Evolutionary conservation across 805 yeast species (phyloP).

Genomic region (Teunomyces atbi): DNA sequence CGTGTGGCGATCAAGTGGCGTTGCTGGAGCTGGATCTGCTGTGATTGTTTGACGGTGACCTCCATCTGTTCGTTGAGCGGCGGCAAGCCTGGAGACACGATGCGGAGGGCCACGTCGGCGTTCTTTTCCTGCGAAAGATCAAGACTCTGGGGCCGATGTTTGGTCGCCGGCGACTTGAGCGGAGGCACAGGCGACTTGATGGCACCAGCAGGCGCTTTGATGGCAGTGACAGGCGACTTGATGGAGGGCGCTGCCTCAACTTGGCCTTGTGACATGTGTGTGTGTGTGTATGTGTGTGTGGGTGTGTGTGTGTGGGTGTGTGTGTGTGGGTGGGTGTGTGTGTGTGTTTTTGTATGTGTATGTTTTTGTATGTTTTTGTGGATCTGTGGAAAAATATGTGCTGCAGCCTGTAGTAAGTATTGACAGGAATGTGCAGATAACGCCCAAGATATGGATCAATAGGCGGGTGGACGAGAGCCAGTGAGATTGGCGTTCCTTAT

Average conservation of each 20-base stretch:
- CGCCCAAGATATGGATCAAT: not conserved
- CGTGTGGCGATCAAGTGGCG: constrained; percentile 25
- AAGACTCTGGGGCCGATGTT: constrained; percentile 21
- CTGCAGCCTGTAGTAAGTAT: too few relatives aligned
- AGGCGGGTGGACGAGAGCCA: not conserved
- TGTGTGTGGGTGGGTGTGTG: too few relatives aligned
- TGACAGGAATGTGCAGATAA: not conserved
- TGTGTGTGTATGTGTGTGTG: not conserved
- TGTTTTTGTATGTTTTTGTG: too few relatives aligned
- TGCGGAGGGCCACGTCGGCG: constrained; percentile 29
- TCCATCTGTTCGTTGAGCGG: constrained; percentile 30
- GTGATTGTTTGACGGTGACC: constrained; percentile 28
- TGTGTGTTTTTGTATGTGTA: too few relatives aligned
- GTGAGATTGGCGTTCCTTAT: constrained; percentile 2
- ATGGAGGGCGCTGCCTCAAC: constrained; percentile 3
- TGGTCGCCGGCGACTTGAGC: constrained; percentile 1
- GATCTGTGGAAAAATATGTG: too few relatives aligned
- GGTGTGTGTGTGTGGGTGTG: too few relatives aligned
- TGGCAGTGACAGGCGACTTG: too few relatives aligned
- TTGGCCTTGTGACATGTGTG: constrained; percentile 7
- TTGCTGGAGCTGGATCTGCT: constrained; percentile 35
- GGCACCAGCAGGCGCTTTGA: too few relatives aligned
- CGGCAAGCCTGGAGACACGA: constrained; percentile 36
- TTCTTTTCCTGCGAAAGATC: constrained; percentile 11
- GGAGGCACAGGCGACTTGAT: not conserved